Evolutionary conservation across 495 filamentous ascomycete genomes (phyloP), one percentile per base, ranked within the genome.

Genomic region (Trichocladium antarcticum): DNA sequence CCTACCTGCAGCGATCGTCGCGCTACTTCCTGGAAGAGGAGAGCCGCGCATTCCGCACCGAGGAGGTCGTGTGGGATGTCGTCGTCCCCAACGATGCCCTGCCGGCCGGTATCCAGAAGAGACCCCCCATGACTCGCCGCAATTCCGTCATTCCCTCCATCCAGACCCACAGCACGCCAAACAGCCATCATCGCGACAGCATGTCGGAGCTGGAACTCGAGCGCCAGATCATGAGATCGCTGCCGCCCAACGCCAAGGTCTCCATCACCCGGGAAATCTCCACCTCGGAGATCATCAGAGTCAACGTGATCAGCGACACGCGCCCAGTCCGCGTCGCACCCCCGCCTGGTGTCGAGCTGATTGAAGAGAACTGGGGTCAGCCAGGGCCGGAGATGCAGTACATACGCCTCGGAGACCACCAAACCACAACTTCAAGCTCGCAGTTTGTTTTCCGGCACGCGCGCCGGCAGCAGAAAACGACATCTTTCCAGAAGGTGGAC

Each of bases 11-110:
- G 55, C 73, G 77, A 27, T 79, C 79, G 72, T 82, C 82, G 29
- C 75, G 71, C 47, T 77, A 71, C 32, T 72, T 75, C 44, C 76
- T 79, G 16, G 75, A 82, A 45, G 68, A 74, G 41, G 71, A 81
- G 24, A 60, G 68, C 15, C 73, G 69, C 15, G 65, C 71, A 1
- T 69, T 72, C 27, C 64, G 69, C 37, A 72, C 72, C 11, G 74
- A 83, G 41, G 83, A 86, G 56, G 65, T 77, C 21, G 70, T 88
- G 9, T 89, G 85, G 85, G 85, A 89, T 68, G 79, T 86, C n/a
- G 80, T 88, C 37, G 78, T 88, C 27, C 59, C 84, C 16, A 76
- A 83, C 51, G 75, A 81, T 52, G 81, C 80, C 1, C 61, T 69
- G 35, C 67, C 78, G 32, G 77, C 77, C 20, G 82, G 84, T 59